Base-by-base conservation (phyloP, 2,329 filamentous ascomycete genomes). In the Blastomyces silverae region DNA sequence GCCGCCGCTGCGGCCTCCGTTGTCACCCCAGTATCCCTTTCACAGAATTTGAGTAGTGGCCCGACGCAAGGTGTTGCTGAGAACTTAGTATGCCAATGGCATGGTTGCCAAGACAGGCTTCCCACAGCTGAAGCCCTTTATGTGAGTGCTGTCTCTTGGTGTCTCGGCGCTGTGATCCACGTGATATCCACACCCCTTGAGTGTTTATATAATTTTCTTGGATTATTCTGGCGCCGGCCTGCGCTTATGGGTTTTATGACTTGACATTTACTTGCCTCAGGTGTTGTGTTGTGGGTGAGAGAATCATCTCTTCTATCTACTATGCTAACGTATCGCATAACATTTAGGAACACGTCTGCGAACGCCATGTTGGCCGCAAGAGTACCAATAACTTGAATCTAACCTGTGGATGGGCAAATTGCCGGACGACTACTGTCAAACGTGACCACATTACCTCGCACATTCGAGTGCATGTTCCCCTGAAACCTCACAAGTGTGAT, bases 381-480 rank as follows among this genome's bases (percentile, higher is more conserved):
- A 96, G 91, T 81, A 99, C 94, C 75, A 97, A 97, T 82, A 99
- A 99, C 80, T 83, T 99, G 74, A 97, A 94, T 79, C 80, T 99
- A 76, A 97, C 92, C 64, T 99, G 94, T 80, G 91, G 95, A 76
- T 99, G 94, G 94, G 94, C 92, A 72, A 89, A 89, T 69, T 99
- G 94, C 81, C 88, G 92, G 68, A 97, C 93, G 28, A 97, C 92
- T 59, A 97, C 93, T 1, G 93, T 97, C 76, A 97, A 99, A 84
- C 91, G 94, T 73, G 94, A 97, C 74, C 94, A 99, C 81, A 99
- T 99, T 79, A 99, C 94, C 61, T 97, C 94, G 61, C 94, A 99
- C 79, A 97, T 99, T 72, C 91, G 94, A 69, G 94, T 97, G 63
- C 94, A 99, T 77, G 93, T 99, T n/a, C 94, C 94, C 0, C 83